Evolutionary conservation across 1,284 basidiomycete species (phyloP).

Genomic region (Ustilago lituana): DNA sequence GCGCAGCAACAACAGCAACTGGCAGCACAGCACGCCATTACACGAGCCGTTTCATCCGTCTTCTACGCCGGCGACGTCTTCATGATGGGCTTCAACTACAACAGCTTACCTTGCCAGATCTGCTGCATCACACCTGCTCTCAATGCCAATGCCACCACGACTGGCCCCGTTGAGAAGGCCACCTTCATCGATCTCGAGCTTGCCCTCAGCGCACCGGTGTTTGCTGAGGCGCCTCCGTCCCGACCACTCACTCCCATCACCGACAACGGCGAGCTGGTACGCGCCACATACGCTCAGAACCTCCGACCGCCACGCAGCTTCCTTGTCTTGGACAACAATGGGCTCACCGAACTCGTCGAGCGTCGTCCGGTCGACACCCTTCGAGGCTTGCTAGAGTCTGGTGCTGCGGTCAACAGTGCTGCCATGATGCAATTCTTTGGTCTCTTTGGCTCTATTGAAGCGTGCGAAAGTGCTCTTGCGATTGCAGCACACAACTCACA

Average conservation of each 20-base stretch:
- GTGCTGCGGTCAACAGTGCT: slow-evolving; percentile 49
- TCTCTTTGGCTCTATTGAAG: slow-evolving; percentile 70
- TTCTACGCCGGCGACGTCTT: slow-evolving; percentile 48
- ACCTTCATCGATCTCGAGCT: slow-evolving; percentile 49
- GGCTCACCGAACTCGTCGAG: slow-evolving; percentile 83
- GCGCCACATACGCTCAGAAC: slow-evolving; percentile 83
- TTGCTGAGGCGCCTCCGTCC: slow-evolving; percentile 46
- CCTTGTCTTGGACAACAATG: slow-evolving; percentile 84
- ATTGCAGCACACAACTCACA: slow-evolving; percentile 69
- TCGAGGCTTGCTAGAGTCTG: slow-evolving; percentile 69
- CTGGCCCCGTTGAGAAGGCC: slow-evolving; percentile 43
- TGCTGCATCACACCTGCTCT: slow-evolving; percentile 47
- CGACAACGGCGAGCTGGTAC: slow-evolving; percentile 68
- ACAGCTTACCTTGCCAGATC: slow-evolving; percentile 36
- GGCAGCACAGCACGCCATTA: slow-evolving; percentile 22
- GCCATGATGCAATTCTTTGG: slow-evolving; percentile 64
- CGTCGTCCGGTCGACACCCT: slow-evolving; percentile 84
- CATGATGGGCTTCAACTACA: slow-evolving; percentile 56
- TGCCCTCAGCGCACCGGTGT: slow-evolving; percentile 51
- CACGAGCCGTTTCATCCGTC: slow-evolving; percentile 44
- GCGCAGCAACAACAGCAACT: slow-evolving; percentile 19
- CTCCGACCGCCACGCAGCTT: slow-evolving; percentile 79
- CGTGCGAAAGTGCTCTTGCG: slow-evolving; percentile 88
- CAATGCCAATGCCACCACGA: slow-evolving; percentile 30
- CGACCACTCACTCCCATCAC: slow-evolving; percentile 22